These are phyloP conservation scores for Ophiognomonia clavigignenti-juglandacearum DNA, from an alignment of 2,329 filamentous ascomycete species.

Conservation along the genomic window DNA sequence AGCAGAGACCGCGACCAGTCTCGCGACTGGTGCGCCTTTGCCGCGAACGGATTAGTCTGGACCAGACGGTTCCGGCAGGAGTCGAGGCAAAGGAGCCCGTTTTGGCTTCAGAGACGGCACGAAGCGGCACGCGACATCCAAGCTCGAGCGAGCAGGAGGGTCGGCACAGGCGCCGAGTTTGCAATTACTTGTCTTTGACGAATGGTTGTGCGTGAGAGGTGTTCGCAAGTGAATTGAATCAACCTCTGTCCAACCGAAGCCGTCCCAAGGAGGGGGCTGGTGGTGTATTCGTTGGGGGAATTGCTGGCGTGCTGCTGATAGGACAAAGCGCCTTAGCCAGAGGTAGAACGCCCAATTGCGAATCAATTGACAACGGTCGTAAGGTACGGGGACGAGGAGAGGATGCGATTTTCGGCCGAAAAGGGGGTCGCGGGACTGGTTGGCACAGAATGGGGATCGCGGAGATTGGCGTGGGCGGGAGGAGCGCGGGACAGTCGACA, in stretches of 20 bases:
- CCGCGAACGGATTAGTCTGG: conserved; percentile 28
- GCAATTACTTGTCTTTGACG: conserved; percentile 5
- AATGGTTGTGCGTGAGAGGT: background rate
- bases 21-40: conserved; percentile 54
- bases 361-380: conserved; percentile 2
- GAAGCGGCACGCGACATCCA: conserved; percentile 14
- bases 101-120: conserved; percentile 17
- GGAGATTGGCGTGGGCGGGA: conserved; percentile 8
- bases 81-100: conserved; percentile 4
- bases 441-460: conserved; percentile 14
- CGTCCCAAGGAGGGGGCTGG: conserved; percentile 3
- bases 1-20: conserved; percentile 52
- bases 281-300: background rate
- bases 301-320: too few relatives aligned
- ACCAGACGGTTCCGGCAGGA: conserved; percentile 9
- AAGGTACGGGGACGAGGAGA: conserved; percentile 2
- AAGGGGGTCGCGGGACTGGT: conserved; percentile 7
- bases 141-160: conserved; percentile 15
- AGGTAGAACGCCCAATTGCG: conserved; percentile 5
- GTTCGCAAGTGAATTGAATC: conserved; percentile 3
- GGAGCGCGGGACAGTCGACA: background rate
- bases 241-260: conserved; percentile 3
- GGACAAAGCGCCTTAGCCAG: conserved; percentile 7
- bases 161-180: conserved; percentile 15
- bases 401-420: conserved; percentile 11